Conservation (phyloP, 208 protist genomes). For the Herpetomonas samuelpessoai region DNA sequence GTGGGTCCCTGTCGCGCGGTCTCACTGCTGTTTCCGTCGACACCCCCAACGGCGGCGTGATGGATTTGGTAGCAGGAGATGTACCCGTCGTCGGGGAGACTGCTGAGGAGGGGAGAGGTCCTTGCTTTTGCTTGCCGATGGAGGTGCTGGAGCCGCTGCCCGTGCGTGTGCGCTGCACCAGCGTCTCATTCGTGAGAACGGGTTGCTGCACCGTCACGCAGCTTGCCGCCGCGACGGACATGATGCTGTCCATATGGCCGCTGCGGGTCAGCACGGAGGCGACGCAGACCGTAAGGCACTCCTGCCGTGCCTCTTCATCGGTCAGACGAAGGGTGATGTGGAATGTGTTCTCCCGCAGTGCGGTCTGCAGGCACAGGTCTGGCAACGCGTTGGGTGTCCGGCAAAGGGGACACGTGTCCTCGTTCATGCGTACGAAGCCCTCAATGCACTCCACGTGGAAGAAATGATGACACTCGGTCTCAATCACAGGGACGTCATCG, state of each 20-base stretch:
- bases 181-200: neutral
- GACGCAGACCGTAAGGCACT: slow-evolving; percentile 40
- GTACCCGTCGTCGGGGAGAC: too few relatives aligned
- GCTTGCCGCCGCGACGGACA: slow-evolving; percentile 43
- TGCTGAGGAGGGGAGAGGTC: too few relatives aligned
- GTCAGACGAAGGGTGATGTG: slow-evolving; percentile 23
- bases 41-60: too few relatives aligned
- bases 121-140: neutral
- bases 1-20: neutral
- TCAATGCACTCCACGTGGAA: slow-evolving; percentile 71
- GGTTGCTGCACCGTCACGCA: slow-evolving; percentile 20
- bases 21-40: neutral
- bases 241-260: slow-evolving; percentile 43
- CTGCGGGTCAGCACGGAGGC: slow-evolving; percentile 31
- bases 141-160: neutral
- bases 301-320: slow-evolving; percentile 12
- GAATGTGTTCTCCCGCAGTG: slow-evolving; percentile 32
- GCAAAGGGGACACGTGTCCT: slow-evolving; percentile 60
- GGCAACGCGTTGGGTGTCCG: slow-evolving; percentile 34
- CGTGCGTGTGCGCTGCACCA: neutral
- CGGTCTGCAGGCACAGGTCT: slow-evolving; percentile 17
- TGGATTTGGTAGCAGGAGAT: too few relatives aligned
- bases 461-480: slow-evolving; percentile 56
- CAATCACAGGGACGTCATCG: slow-evolving; percentile 31
- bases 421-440: slow-evolving; percentile 33